phyloP scores from a whole-genome alignment of 2,329 filamentous ascomycete species.

The Beauveria rudraprayagi region DNA sequence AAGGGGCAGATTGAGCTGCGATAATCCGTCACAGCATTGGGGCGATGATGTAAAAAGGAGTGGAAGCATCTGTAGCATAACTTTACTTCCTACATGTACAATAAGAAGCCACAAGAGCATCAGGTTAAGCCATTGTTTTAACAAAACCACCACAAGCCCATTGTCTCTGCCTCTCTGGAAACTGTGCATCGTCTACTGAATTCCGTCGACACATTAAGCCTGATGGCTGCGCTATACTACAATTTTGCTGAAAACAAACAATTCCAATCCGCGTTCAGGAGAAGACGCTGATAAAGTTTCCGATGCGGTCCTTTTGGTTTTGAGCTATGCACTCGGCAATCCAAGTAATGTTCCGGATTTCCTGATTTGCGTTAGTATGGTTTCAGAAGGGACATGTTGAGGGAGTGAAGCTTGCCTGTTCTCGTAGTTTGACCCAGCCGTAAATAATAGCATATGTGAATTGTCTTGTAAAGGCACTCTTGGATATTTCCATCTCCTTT shows the following conservation, averaged over 20 bases:
- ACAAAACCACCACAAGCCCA: conserved; percentile 3
- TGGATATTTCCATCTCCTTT: conserved; percentile 98
- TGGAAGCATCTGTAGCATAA: conserved; percentile 32
- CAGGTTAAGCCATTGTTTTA: conserved; percentile 7
- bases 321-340: conserved; percentile 99
- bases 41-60: background rate
- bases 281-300: conserved; percentile 98
- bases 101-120: conserved; percentile 25
- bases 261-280: conserved; percentile 24
- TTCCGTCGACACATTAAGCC: conserved; percentile 29
- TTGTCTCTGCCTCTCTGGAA: background rate
- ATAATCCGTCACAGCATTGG: conserved; percentile 16
- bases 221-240: conserved; percentile 34
- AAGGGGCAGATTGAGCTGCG: conserved; percentile 66
- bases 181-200: background rate
- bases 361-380: conserved; percentile 45
- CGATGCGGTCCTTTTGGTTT: conserved; percentile 98
- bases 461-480: conserved; percentile 88
- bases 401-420: conserved; percentile 64
- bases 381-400: background rate
- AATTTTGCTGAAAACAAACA: conserved; percentile 23
- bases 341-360: conserved; percentile 99
- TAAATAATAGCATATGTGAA: conserved; percentile 95
- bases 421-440: conserved; percentile 93
- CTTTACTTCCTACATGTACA: conserved; percentile 42